Base-by-base conservation (phyloP, 306 rosid genomes). In the Fragaria iinumae region DNA sequence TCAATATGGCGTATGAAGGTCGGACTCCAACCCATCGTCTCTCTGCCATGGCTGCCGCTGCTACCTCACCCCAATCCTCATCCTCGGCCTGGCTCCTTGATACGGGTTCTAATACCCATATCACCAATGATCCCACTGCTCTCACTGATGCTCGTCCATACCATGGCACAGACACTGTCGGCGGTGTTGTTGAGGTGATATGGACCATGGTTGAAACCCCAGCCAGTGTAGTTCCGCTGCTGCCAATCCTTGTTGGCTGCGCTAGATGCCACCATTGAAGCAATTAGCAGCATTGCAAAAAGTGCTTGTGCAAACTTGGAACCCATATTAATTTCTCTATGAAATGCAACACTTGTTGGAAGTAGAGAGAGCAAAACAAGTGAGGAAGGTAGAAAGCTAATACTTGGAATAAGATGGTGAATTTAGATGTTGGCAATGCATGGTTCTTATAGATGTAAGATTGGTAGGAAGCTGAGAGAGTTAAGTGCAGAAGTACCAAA, bases 221-320 rank as follows among this genome's bases (percentile, higher is more conserved):
- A 74, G 39, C 50, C 39, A 13, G 73, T 63, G 84, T 78, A 78
- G 27, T 70, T 82, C n/a, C 80, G 84, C 57, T 53, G 67, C 14
- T 75, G 81, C 86, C 89, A 83, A 5, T 83, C 84, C 49, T 84
- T 83, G 80, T 68, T 86, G 36, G 86, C 92, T 80, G 27, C 56
- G 68, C 74, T 52, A 34, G 69, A 67, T 6, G 83, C 77, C 36
- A 86, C 65, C 67, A 80, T 74, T 29, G 85, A 84, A 56, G 79
- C 34, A 6, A 68, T n/a, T 16, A 83, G 11, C 60, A 84, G 60
- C 10, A 77, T 7, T 9, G 75, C 20, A 16, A 73, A 20, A 7
- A 80, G 34, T 5, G 50, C 43, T 9, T 56, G 27, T 39, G 63
- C 77, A 60, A 64, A 44, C 43, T 75, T 83, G 77, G 62, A 71